Conservation (phyloP, 179 eudicot genomes). For the Camellia oleifera region DNA sequence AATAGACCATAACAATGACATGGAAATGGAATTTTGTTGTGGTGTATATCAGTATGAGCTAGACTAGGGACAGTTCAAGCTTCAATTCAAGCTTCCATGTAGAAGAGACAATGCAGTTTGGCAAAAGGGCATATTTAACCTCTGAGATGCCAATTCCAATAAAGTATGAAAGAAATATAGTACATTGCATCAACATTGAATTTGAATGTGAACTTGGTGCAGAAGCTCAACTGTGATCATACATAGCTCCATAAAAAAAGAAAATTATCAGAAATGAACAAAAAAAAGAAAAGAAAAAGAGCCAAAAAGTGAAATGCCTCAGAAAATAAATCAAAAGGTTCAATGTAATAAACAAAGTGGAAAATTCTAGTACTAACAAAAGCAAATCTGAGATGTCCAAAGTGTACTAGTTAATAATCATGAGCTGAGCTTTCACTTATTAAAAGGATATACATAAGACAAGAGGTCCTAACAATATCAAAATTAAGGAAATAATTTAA, state of each 20-base stretch:
- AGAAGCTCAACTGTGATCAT: neutral
- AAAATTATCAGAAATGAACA: neutral
- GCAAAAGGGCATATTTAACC: neutral
- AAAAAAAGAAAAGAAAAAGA: neutral
- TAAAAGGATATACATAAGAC: neutral
- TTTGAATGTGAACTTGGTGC: neutral
- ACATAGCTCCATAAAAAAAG: neutral
- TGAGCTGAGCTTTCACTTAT: neutral
- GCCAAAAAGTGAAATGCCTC: no score
- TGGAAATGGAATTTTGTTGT: neutral
- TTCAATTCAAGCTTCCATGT: neutral
- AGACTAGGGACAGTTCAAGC: neutral
- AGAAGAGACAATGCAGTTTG: neutral
- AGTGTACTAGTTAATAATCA: neutral
- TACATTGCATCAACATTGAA: neutral
- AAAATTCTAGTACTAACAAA: neutral
- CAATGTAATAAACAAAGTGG: neutral
- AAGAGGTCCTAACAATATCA: neutral
- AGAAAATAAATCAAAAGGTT: constrained; percentile 7
- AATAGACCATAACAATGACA: neutral
- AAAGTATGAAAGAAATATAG: neutral
- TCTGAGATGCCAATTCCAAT: neutral
- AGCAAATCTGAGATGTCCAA: neutral
- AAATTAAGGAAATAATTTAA: neutral
- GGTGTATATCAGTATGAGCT: neutral